Conservation (phyloP, 2,329 filamentous ascomycete species). For the Talaromyces sp. region DNA sequence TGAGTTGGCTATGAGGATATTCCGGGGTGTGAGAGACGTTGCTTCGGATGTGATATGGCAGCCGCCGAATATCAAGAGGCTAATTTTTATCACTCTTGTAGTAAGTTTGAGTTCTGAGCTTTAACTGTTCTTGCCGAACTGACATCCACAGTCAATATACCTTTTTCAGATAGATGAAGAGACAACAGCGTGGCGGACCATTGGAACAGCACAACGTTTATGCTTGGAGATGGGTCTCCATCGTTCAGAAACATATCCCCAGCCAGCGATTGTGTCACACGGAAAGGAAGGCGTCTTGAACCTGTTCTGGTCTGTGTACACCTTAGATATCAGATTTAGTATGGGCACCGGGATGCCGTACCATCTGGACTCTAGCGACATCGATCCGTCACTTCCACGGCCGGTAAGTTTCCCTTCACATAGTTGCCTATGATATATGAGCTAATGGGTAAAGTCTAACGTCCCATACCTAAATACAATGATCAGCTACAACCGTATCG, state of each 20-base stretch:
- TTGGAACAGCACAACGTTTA: constrained; percentile 76
- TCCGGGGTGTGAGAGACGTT: constrained; percentile 69
- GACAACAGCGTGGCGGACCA: constrained; percentile 80
- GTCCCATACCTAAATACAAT: constrained; percentile 76
- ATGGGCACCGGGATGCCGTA: constrained; percentile 85
- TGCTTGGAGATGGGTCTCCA: constrained; percentile 81
- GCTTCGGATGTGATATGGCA: constrained; percentile 63
- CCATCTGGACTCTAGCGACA: constrained; percentile 76
- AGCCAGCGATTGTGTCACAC: constrained; percentile 62
- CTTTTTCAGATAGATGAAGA: constrained; percentile 85
- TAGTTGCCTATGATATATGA: not conserved
- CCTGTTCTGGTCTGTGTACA: constrained; percentile 83
- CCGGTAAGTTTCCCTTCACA: constrained; percentile 54
- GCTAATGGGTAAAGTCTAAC: constrained; percentile 15
- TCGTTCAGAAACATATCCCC: constrained; percentile 67
- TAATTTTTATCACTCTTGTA: constrained; percentile 56
- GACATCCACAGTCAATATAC: constrained; percentile 58
- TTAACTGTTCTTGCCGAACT: not conserved
- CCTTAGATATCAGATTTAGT: constrained; percentile 83
- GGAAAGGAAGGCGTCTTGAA: constrained; percentile 66
- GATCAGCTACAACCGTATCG: constrained; percentile 78
- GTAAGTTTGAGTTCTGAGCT: constrained; percentile 23
- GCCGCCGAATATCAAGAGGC: constrained; percentile 56
- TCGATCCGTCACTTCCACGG: constrained; percentile 73
- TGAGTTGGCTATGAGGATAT: constrained; percentile 67